Base-by-base conservation (phyloP, 768 basidiomycete genomes). In the Tricholoma bakamatsutake region DNA sequence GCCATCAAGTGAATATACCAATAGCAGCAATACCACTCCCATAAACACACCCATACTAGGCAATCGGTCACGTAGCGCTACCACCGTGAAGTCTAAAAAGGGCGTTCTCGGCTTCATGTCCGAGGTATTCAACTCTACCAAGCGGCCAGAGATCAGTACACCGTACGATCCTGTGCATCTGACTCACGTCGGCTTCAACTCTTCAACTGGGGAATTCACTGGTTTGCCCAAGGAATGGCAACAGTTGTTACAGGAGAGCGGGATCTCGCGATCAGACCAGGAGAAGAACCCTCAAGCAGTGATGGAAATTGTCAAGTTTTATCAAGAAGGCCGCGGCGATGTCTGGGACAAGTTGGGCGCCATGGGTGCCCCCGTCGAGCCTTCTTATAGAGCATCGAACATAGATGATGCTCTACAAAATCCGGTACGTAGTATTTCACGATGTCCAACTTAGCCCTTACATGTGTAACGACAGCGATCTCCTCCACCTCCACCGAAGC, bases 181-280 rank as follows among this genome's bases (percentile, higher is more conserved):
- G 65, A 98, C 97, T 2, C 97, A 99, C 68, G 97, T 99, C 67
- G 96, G 96, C 57, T 98, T 98, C 84, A 98, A 99, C 71, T 91
- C 92, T 5, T 96, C 93, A 55, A 98, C 96, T 0, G 97, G 97
- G 56, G 96, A 99, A 73, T 98, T 95, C 74, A 94, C 93, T 8
- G 97, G 97, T 2, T 79, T 99, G 31, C 97, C 97, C 2, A 96
- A 96, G 71, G 96, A 98, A 75, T 99, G 97, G 97, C 97, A 99
- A 67, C 93, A 98, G 69, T 80, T 98, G 5, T 73, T 99, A 48
- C 92, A 93, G 71, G 94, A 98, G 69, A 92, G 88, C 59, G 97
- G 97, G 53, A 98, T 98, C 67, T 94, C 93, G 37, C 84, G 89
- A 63, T 79, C 76, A 21, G 94, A 99, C 72, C 97, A 99, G 75